Evolutionary conservation across 257 asterid genomes (phyloP), one percentile per base, ranked within the genome.

Genomic region (Scutellaria galericulata): DNA sequence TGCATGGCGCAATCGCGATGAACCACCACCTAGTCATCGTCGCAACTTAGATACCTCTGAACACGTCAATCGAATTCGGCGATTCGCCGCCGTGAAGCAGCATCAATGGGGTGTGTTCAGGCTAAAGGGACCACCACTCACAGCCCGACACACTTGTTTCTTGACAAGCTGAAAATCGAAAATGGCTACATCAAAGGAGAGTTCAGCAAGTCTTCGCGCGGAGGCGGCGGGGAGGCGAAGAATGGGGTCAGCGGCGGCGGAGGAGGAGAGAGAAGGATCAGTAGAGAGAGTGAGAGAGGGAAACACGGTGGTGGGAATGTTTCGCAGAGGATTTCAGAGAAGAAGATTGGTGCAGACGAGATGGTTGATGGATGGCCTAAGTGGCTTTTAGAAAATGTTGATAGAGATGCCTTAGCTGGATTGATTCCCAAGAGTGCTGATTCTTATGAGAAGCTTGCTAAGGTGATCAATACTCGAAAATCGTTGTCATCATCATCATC

Each of bases 281-380:
- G 57, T 41, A 51, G 82, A 53, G 78, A 66, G 53, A 64, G 72
- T 55, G 79, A 68, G 78, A 77, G 64, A 62, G 74, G 71, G 39
- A 76, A 47, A 2, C 65, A 65, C 24, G 69, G 72, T 8, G 76
- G 75, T 9, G 82, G 72, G 60, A 74, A 74, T 46, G 75, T 73
- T 52, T 40, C 78, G 7, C 42, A 56, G 57, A 68, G 85, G 75
- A 13, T 73, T 50, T 40, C 65, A 6, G 82, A 3, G 18, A 81
- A 77, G 78, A 84, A 78, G 78, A 82, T 78, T 61, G 80, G 40
- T 51, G 86, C 71, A 6, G 92, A 83, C 58, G 93, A 83, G 37
- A 37, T 80, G 45, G 75, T 83, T 37, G 88, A 66, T 71, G 96
- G 96, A 40, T 89, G 96, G 97, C 97, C 97, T 0, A 75, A 70